Evolutionary conservation across 805 yeast genomes (phyloP), one percentile per base, ranked within the genome.

Genomic region (Teunomyces atbi): DNA sequence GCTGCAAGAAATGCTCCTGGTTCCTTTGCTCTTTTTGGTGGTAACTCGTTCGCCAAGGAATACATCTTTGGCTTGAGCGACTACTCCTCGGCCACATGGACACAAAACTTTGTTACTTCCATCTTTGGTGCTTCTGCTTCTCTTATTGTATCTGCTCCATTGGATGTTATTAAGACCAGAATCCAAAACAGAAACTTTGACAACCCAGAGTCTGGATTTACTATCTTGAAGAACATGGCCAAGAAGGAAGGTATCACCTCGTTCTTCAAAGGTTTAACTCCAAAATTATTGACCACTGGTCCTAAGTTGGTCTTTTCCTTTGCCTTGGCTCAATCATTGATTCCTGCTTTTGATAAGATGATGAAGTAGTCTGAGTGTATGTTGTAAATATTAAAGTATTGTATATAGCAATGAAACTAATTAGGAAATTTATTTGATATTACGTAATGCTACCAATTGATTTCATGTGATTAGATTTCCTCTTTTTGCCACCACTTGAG

Each of bases 1-100:
- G 96, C 96, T 57, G 99, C 99, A 37, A 86, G 99, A 81, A 94
- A 94, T 66, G 97, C 98, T 2, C 99, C 99, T 32, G 99, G 99
- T 49, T 89, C 97, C 2, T 94, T 94, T 64, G 96, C 98, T 13
- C 76, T 94, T 47, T 94, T 94, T 58, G 99, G 99, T 57, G 99
- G 98, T 72, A 90, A 92, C 64, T 96, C 99, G 12, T 94, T 94
- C 65, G 98, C 99, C 51, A 94, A 94, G 74, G 99, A 94, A 73
- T 94, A 89, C 73, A 81, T 94, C 49, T 82, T 89, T 58, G 91
- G 91, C 12, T 78, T 94, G 60, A 63, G 76, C 56, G 99, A 94
- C 72, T 90, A 94, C 75, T 77, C 91, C 28, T 68, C 82, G 51
- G 99, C 99, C 36, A 86, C 98, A 13, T 92, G 97, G 97, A 57